phyloP scores from a whole-genome alignment of 1,139 yeast species.

The Magnusiomyces paraingens region DNA sequence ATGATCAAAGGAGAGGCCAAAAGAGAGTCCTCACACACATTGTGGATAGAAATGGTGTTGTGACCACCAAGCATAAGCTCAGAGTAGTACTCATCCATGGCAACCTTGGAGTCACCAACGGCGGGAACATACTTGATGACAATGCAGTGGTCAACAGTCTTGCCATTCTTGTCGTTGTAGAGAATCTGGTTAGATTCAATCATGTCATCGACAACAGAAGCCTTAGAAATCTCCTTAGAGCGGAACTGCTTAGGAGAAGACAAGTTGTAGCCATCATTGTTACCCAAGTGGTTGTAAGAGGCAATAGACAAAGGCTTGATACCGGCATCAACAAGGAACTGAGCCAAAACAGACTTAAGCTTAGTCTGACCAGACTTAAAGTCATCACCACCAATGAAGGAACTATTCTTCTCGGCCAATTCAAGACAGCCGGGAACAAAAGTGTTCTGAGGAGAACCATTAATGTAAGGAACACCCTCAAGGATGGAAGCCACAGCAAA shows the following conservation, averaged over 20 bases:
- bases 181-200: conserved; percentile 81
- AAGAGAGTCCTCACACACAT: conserved; percentile 93
- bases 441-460: conserved; percentile 96
- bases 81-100: conserved; percentile 96
- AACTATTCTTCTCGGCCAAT: conserved; percentile 69
- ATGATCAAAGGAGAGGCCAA: conserved; percentile 92
- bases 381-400: conserved; percentile 94
- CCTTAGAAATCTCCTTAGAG: conserved; percentile 90
- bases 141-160: conserved; percentile 85
- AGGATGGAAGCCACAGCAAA: conserved; percentile 91
- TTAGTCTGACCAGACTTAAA: conserved; percentile 97
- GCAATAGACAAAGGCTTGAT: conserved; percentile 92
- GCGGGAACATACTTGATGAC: conserved; percentile 93
- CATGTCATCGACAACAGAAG: conserved; percentile 91
- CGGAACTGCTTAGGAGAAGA: conserved; percentile 90
- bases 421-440: conserved; percentile 93
- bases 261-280: conserved; percentile 91
- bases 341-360: conserved; percentile 90
- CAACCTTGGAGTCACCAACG: conserved; percentile 94
- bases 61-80: conserved; percentile 98
- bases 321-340: conserved; percentile 95
- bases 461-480: conserved; percentile 83
- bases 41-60: conserved; percentile 87
- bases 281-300: conserved; percentile 92
- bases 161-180: conserved; percentile 75